phyloP scores from a whole-genome alignment of 441 rosid species.

The Euphorbia celastroides region DNA sequence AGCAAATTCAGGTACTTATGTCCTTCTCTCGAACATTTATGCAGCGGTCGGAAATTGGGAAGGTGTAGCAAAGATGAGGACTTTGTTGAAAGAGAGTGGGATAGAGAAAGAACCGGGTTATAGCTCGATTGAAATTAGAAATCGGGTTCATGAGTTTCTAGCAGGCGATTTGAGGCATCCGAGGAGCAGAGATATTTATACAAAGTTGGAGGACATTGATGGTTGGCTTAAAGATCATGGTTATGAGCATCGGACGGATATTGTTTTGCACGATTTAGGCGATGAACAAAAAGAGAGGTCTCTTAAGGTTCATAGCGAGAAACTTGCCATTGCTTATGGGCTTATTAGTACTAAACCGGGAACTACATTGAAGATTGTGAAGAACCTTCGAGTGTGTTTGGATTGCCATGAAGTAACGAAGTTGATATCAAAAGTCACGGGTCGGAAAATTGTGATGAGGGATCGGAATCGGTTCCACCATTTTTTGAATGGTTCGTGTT shows the following conservation, averaged over 20 bases:
- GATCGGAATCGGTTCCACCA: slow-evolving; percentile 70
- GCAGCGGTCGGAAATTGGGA: slow-evolving; percentile 53
- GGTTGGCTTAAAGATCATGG: slow-evolving; percentile 35
- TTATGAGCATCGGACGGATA: slow-evolving; percentile 40
- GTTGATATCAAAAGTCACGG: slow-evolving; percentile 49
- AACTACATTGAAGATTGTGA: slow-evolving; percentile 41
- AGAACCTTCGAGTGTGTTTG: slow-evolving; percentile 55
- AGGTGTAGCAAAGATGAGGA: slow-evolving; percentile 48
- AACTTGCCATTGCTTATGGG: slow-evolving; percentile 59
- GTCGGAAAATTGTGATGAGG: slow-evolving; percentile 55
- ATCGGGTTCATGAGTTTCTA: slow-evolving; percentile 49
- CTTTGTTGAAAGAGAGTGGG: slow-evolving; percentile 49
- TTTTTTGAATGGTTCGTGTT: slow-evolving; percentile 54
- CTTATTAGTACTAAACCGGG: slow-evolving; percentile 52
- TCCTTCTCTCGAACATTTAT: slow-evolving; percentile 54
- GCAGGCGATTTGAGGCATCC: slow-evolving; percentile 54
- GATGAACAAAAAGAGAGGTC: slow-evolving; percentile 42
- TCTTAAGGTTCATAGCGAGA: slow-evolving; percentile 63
- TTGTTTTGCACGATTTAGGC: slow-evolving; percentile 44
- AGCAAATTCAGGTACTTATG: slow-evolving; percentile 51
- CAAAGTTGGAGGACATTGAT: slow-evolving; percentile 45
- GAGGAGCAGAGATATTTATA: slow-evolving; percentile 46
- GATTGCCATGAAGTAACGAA: slow-evolving; percentile 59
- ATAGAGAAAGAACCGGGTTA: slow-evolving; percentile 55
- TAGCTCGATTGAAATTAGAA: slow-evolving; percentile 49